Conservation (phyloP, 208 protist genomes). For the Leishmania turanica region DNA sequence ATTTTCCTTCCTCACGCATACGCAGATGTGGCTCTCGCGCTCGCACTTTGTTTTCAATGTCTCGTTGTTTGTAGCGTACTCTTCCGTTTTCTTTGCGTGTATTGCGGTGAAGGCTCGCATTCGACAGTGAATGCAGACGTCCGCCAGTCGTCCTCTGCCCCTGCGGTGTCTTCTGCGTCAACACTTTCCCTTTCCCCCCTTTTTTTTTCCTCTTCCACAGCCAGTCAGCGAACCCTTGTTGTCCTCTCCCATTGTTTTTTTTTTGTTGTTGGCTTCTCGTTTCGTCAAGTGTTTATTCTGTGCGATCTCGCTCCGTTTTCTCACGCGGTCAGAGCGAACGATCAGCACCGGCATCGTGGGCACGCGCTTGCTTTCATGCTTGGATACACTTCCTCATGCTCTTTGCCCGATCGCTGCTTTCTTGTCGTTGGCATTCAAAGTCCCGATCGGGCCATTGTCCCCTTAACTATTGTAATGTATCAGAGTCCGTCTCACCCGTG, state of each 20-base stretch:
- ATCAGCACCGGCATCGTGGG: not conserved
- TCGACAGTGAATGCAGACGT: not conserved
- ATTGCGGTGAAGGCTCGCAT: not conserved
- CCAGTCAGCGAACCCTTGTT: no score
- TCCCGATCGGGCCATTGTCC: not conserved
- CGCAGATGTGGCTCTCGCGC: not conserved
- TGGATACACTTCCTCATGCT: not conserved
- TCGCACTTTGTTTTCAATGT: not conserved
- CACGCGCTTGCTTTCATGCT: not conserved
- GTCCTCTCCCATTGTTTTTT: not conserved
- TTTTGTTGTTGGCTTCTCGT: not conserved
- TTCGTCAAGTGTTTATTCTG: not conserved
- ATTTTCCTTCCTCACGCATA: not conserved
- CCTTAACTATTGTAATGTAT: not conserved
- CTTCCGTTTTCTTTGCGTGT: not conserved
- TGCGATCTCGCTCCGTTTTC: not conserved
- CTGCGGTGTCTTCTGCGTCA: not conserved
- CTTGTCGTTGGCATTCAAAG: not conserved
- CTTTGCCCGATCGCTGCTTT: not conserved
- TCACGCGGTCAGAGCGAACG: not conserved
- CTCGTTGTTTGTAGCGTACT: not conserved
- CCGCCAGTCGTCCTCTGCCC: not conserved
- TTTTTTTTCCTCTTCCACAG: not conserved
- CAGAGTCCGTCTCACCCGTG: not conserved
- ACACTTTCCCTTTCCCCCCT: not conserved